Conservation (phyloP, 2,329 filamentous ascomycete genomes). For the Nemania sp. region DNA sequence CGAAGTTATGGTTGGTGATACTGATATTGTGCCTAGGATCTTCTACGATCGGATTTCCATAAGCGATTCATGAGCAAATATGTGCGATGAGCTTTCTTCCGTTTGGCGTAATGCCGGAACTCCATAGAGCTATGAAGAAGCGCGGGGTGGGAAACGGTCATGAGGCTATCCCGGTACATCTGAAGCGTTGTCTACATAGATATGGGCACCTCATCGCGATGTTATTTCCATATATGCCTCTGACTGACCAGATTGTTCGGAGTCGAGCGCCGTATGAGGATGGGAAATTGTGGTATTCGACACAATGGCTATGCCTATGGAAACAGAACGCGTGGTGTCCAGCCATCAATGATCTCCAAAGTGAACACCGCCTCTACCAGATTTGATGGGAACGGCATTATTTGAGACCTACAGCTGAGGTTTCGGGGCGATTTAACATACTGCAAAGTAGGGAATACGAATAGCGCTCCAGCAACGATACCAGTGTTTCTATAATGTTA, state of each 20-base stretch:
- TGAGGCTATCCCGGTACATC: not conserved
- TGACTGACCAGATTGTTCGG: constrained; percentile 37
- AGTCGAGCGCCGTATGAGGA: constrained; percentile 36
- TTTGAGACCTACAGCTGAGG: too few relatives aligned
- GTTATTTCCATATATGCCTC: too few relatives aligned
- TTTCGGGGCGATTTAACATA: too few relatives aligned
- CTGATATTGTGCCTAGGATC: constrained; percentile 59
- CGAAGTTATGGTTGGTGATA: constrained; percentile 7
- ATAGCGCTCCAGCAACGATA: too few relatives aligned
- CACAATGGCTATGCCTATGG: constrained; percentile 36
- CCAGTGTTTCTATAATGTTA: too few relatives aligned
- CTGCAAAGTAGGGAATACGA: too few relatives aligned
- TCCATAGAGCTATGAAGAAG: not conserved
- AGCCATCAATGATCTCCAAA: too few relatives aligned
- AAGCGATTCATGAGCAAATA: constrained; percentile 89
- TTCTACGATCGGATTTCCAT: constrained; percentile 94
- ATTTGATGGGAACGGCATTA: too few relatives aligned
- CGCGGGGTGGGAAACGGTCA: too few relatives aligned
- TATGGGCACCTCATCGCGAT: too few relatives aligned
- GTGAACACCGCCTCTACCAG: too few relatives aligned
- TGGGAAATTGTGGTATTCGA: constrained; percentile 36
- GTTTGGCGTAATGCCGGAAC: not conserved
- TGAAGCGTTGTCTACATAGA: not conserved
- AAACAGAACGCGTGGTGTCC: constrained; percentile 34
- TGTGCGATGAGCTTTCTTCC: constrained; percentile 48